These are phyloP conservation scores for Phytophthora nicotianae DNA, from an alignment of 352 stramenopile genomes.

Conservation along the genomic window DNA sequence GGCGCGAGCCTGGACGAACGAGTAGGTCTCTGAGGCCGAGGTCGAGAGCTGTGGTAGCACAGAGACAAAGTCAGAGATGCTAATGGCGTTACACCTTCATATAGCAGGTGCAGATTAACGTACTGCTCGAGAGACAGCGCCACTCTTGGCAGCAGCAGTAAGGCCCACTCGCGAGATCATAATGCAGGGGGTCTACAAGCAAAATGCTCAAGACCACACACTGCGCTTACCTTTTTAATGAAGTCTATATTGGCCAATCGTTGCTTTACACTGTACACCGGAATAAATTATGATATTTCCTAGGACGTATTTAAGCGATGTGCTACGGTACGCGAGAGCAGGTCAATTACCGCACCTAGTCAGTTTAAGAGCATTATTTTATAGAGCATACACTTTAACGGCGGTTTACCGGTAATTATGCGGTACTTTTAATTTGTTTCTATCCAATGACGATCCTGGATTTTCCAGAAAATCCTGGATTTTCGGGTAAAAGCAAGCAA, in stretches of 20 bases:
- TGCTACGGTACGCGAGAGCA: not conserved
- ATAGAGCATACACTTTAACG: no score
- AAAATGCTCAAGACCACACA: slow-evolving; percentile 35
- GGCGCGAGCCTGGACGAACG: slow-evolving; percentile 71
- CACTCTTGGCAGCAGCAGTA: slow-evolving; percentile 30
- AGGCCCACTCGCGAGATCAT: slow-evolving; percentile 45
- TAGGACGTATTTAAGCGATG: not conserved
- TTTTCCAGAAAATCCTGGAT: no score
- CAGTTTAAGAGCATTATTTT: not conserved
- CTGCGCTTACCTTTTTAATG: not conserved
- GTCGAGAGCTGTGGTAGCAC: slow-evolving; percentile 47
- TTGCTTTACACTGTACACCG: not conserved
- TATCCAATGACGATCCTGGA: no score
- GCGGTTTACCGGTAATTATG: no score
- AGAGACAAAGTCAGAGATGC: slow-evolving; percentile 2
- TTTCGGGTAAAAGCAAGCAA: no score
- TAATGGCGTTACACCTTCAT: not conserved
- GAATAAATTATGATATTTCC: not conserved
- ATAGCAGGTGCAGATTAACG: slow-evolving; percentile 2
- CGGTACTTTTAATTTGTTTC: no score
- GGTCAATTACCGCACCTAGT: not conserved
- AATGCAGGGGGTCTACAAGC: slow-evolving; percentile 20
- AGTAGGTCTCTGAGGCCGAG: slow-evolving; percentile 58
- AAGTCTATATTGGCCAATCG: not conserved
- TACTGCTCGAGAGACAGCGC: slow-evolving; percentile 39